Conservation (phyloP, 495 filamentous ascomycete genomes). For the Letharia columbiana region DNA sequence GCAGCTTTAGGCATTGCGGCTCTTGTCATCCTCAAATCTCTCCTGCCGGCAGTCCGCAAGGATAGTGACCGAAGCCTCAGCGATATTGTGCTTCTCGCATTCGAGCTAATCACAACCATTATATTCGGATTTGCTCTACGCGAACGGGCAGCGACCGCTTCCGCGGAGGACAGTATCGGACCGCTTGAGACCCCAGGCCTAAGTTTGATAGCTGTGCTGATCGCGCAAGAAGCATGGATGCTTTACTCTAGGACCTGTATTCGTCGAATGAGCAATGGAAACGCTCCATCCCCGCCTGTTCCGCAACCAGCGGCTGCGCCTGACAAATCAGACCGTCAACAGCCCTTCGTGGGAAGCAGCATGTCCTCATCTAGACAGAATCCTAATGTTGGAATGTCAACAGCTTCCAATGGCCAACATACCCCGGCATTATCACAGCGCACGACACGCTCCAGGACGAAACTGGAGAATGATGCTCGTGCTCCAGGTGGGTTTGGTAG, state of each 20-base stretch:
- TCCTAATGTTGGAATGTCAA: not conserved
- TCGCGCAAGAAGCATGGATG: not conserved
- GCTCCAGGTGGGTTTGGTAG: slow-evolving; percentile 13
- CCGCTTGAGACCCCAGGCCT: not conserved
- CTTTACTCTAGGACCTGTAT: not conserved
- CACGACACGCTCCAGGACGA: not conserved
- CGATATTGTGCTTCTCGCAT: slow-evolving; percentile 39
- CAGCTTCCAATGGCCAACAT: not conserved
- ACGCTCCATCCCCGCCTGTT: not conserved
- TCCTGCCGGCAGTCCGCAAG: slow-evolving; percentile 34
- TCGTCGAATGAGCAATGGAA: not conserved
- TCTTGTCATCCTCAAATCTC: slow-evolving; percentile 36
- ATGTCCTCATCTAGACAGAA: not conserved
- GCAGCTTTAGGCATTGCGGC: slow-evolving; percentile 36
- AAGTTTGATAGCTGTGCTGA: not conserved
- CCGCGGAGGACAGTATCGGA: not conserved
- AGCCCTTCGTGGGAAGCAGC: not conserved
- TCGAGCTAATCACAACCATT: slow-evolving; percentile 35
- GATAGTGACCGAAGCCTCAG: slow-evolving; percentile 38
- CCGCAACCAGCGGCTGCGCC: not conserved
- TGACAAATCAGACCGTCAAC: not conserved
- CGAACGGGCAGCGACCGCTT: not conserved
- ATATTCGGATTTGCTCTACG: not conserved
- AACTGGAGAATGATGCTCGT: not conserved
- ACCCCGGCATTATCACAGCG: not conserved